Evolutionary conservation across 2,329 filamentous ascomycete genomes (phyloP).

Genomic region (Xylariaceae sp.): DNA sequence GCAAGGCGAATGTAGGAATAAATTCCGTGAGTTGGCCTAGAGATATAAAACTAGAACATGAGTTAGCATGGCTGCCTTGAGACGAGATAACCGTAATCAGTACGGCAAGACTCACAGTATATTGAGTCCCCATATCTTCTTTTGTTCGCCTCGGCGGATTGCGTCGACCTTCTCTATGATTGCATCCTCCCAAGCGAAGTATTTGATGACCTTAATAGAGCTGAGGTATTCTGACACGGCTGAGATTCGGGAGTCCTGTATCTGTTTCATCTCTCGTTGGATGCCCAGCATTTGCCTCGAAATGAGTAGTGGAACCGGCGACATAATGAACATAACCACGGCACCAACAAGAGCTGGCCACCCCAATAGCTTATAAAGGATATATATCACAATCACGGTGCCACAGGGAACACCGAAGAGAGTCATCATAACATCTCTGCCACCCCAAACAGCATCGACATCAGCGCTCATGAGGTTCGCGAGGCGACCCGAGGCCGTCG

Average conservation of each 20-base stretch:
- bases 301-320: constrained; percentile 49
- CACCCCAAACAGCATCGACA: constrained; percentile 50
- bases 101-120: constrained; percentile 38
- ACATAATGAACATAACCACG: constrained; percentile 43
- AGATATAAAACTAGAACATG: constrained; percentile 24
- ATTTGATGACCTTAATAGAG: constrained; percentile 57
- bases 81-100: not conserved
- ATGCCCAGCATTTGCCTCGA: constrained; percentile 47
- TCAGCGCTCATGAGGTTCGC: constrained; percentile 58
- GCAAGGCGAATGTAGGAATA: constrained; percentile 48
- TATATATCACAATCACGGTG: constrained; percentile 45
- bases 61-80: constrained; percentile 2
- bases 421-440: constrained; percentile 49
- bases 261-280: constrained; percentile 50
- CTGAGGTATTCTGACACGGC: constrained; percentile 55
- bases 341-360: constrained; percentile 54
- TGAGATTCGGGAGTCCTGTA: constrained; percentile 55
- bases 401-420: constrained; percentile 44
- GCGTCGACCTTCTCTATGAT: constrained; percentile 49
- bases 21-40: constrained; percentile 49
- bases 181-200: constrained; percentile 56
- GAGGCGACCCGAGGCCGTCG: constrained; percentile 47
- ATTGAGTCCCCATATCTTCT: constrained; percentile 50
- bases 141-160: constrained; percentile 49
- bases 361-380: constrained; percentile 52